Base-by-base conservation (phyloP, 352 stramenopile species). In the Globisporangium canariense region DNA sequence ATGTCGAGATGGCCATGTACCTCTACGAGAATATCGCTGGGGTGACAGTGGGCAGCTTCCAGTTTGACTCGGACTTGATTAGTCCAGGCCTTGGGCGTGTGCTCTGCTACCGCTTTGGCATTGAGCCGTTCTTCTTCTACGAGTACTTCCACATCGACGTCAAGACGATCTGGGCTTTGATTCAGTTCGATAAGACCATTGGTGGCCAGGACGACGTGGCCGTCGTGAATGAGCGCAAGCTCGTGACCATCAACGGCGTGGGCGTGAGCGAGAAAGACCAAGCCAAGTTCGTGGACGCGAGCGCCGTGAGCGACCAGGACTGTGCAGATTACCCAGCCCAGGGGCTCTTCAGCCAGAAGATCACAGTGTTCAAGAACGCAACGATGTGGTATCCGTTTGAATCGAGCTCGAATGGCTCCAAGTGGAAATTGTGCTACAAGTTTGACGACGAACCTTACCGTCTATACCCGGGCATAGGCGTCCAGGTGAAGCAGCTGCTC, bases 371-470 rank as follows among this genome's bases (percentile, higher is more conserved):
- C 36, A 59, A 50, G 6, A 79, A 89, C 54, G 13, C 64, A 2
- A 77, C 76, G 6, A 75, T 88, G 34, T 81, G 71, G 70, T 76
- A 79, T n/a, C 71, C 72, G 2, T 91, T 91, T 49, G 71, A 91
- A 1, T 78, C 64, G 43, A 75, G 76, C 1, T 89, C 79, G 0
- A 65, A 79, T 25, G 77, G 74, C 34, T 68, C 62, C 0, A 59
- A 52, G 5, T 89, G 82, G 82, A 62, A 70, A 25, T 62, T 91
- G 9, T 91, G 82, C 63, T 91, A 91, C 71, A 82, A 83, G 58
- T 88, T 89, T 65, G 70, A 86, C 4, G 66, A 70, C 16, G 82
- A 91, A 18, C 69, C 73, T 0, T 91, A 72, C 58, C 69, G 75
- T 0, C 52, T 89, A 6, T 89, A 82, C 56, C 55, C 75, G 1